Evolutionary conservation across 1,284 basidiomycete genomes (phyloP).

Genomic region (Pterula multifida): DNA sequence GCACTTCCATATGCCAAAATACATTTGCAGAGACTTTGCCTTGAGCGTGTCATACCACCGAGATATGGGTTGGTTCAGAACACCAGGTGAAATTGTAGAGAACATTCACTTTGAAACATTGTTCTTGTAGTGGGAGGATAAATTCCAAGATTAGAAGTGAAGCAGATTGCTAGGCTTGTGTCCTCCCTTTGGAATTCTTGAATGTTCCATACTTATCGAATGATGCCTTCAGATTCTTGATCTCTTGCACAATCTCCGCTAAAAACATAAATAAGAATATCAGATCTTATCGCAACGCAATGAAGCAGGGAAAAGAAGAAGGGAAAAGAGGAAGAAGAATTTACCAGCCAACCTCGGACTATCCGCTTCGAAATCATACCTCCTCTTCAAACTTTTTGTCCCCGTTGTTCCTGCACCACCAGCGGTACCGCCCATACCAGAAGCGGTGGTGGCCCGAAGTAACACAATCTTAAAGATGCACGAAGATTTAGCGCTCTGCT

Average conservation of each 20-base stretch:
- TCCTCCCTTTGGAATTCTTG: neutral
- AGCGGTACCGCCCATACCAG: neutral
- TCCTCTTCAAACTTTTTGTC: neutral
- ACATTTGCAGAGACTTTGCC: too few species aligned
- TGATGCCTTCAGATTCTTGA: neutral
- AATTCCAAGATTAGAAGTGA: too few species aligned
- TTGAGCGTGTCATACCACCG: too few species aligned
- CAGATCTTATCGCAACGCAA: too few species aligned
- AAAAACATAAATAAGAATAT: neutral
- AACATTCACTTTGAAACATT: too few species aligned
- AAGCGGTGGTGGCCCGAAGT: neutral
- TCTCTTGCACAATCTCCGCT: constrained; percentile 1
- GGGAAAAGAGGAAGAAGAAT: neutral
- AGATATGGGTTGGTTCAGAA: too few species aligned
- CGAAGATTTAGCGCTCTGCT: constrained; percentile 72
- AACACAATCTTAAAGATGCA: constrained; percentile 81
- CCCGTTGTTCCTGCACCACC: neutral
- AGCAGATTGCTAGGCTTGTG: too few species aligned
- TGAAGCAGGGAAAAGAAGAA: neutral
- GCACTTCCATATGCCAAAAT: too few species aligned
- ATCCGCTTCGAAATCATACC: constrained; percentile 1
- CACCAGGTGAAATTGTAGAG: too few species aligned
- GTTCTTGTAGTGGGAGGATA: too few species aligned
- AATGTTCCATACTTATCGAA: neutral
- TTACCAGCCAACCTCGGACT: neutral